phyloP scores from a whole-genome alignment of 2,329 filamentous ascomycete genomes.

The Rachicladosporium sp. region DNA sequence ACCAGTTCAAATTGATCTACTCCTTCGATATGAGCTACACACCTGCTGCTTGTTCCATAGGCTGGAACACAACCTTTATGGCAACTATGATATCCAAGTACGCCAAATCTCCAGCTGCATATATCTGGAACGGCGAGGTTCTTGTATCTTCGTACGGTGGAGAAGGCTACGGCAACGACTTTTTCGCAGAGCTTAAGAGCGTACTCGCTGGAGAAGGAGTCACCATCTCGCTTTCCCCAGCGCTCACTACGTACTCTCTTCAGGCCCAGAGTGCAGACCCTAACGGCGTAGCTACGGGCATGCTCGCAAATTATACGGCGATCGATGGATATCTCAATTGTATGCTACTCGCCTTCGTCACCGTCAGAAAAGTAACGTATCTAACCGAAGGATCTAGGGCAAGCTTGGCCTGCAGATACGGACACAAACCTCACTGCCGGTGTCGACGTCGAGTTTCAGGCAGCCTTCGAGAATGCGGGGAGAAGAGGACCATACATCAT shows the following conservation, averaged over 20 bases:
- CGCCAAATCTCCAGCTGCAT: conserved; percentile 20
- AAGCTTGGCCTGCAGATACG: conserved; percentile 25
- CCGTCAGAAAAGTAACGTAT: no score
- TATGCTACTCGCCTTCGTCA: no score
- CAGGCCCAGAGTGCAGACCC: conserved; percentile 18
- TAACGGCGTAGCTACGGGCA: conserved; percentile 12
- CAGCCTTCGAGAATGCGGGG: conserved; percentile 20
- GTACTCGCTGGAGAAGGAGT: conserved; percentile 18
- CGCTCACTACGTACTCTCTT: conserved; percentile 22
- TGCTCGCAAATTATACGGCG: conserved; percentile 22
- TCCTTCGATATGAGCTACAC: conserved; percentile 29
- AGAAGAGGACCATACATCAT: conserved; percentile 27
- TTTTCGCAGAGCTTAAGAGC: conserved; percentile 24
- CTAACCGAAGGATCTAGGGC: no score
- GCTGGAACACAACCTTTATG: conserved; percentile 29
- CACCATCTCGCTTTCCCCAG: conserved; percentile 23
- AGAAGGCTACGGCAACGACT: conserved; percentile 24
- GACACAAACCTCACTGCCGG: conserved; percentile 19
- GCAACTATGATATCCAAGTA: conserved; percentile 21
- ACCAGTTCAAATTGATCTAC: conserved; percentile 25
- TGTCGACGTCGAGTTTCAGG: conserved; percentile 24
- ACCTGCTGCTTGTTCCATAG: conserved; percentile 18
- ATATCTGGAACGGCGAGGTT: conserved; percentile 26
- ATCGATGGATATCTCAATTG: conserved; percentile 28
- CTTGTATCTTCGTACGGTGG: conserved; percentile 26